phyloP scores from a whole-genome alignment of 1,284 basidiomycete genomes.

The Ganoderma boninense region DNA sequence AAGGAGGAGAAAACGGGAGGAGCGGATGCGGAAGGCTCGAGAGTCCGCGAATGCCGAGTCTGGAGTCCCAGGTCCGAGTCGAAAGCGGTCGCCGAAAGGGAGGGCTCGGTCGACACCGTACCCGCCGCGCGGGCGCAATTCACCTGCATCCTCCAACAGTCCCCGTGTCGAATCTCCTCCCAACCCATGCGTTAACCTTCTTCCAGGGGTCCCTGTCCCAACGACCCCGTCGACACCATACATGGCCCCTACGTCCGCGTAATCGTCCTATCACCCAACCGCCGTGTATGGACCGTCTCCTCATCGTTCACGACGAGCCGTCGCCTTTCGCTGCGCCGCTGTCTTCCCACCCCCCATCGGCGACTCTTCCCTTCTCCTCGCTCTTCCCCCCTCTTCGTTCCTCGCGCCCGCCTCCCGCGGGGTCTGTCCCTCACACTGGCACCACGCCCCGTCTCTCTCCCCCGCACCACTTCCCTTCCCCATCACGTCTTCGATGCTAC shows the following conservation, averaged over 20 bases:
- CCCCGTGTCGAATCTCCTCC: not conserved
- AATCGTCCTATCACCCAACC: not conserved
- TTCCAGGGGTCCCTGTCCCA: not conserved
- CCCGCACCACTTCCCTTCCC: not conserved
- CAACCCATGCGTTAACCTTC: not conserved
- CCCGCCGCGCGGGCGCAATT: not conserved
- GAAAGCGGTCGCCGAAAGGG: not conserved
- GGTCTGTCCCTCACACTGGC: not conserved
- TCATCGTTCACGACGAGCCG: not conserved
- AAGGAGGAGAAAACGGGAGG: not conserved
- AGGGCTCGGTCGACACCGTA: not conserved
- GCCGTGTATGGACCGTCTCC: not conserved
- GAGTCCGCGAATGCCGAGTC: not conserved
- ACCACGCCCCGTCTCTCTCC: not conserved
- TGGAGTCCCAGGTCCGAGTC: not conserved
- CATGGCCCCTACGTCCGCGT: not conserved
- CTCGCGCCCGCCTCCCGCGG: not conserved
- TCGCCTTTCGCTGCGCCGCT: not conserved
- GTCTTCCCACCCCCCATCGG: not conserved
- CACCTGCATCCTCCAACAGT: not conserved
- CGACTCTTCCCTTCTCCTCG: not conserved
- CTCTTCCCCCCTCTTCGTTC: not conserved
- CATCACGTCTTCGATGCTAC: not conserved
- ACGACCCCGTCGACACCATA: not conserved
- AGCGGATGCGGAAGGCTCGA: not conserved